Conservation (phyloP, 306 rosid species). For the Pachyrhizus erosus region DNA sequence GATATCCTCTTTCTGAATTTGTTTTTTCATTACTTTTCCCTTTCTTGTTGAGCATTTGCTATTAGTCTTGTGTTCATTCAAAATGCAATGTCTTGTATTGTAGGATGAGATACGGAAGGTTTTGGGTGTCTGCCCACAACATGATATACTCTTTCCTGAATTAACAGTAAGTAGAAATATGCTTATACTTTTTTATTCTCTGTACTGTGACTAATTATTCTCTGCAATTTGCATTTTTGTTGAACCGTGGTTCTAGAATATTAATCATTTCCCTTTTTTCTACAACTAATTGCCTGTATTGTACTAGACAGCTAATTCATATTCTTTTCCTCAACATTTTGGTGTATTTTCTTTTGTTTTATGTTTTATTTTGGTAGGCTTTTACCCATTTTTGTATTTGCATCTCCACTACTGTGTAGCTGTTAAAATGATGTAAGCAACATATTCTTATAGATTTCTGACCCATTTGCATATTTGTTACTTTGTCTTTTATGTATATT, state of each 20-base stretch:
- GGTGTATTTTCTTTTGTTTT: neutral
- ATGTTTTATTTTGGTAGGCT: constrained; percentile 28
- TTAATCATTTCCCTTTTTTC: constrained; percentile 19
- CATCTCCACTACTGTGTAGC: neutral
- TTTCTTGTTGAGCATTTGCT: constrained; percentile 22
- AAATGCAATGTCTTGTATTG: constrained; percentile 41
- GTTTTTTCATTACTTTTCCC: neutral
- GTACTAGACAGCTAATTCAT: neutral
- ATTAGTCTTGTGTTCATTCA: constrained; percentile 34
- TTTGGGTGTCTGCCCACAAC: constrained; percentile 96
- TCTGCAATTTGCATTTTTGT: constrained; percentile 33
- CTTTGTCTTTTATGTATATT: neutral
- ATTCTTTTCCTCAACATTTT: constrained; percentile 8
- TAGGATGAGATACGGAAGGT: constrained; percentile 96
- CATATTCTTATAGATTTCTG: neutral
- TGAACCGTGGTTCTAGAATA: constrained; percentile 32
- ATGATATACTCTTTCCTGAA: constrained; percentile 93
- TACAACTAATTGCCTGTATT: constrained; percentile 15
- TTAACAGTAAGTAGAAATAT: constrained; percentile 73
- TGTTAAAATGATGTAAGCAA: neutral
- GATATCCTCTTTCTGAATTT: neutral
- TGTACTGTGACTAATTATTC: neutral
- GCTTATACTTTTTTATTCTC: constrained; percentile 35
- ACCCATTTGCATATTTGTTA: constrained; percentile 19
- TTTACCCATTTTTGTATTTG: neutral